These are phyloP conservation scores for Alternaria gaisen DNA, from an alignment of 2,329 filamentous ascomycete genomes.

Conservation along the genomic window DNA sequence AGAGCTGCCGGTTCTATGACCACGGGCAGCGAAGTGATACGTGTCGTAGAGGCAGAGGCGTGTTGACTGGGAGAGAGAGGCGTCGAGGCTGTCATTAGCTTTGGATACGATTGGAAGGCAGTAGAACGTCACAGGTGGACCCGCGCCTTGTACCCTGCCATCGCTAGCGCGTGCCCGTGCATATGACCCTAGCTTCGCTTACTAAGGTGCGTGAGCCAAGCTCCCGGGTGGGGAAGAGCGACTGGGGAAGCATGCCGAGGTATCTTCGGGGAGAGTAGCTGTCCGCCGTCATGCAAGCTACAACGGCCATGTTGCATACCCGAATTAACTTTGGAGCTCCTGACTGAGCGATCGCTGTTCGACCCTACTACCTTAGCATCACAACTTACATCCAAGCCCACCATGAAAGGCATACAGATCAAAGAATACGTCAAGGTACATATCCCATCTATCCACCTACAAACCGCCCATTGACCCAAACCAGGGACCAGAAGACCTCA, in stretches of 20 bases:
- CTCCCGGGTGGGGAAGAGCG: constrained; percentile 8
- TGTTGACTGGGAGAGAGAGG: constrained; percentile 2
- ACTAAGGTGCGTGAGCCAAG: constrained; percentile 9
- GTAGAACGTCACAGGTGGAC: constrained; percentile 37
- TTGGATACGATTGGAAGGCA: constrained; percentile 39
- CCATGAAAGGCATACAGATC: constrained; percentile 79
- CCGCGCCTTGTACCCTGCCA: constrained; percentile 17
- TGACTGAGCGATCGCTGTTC: not conserved
- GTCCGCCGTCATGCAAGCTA: constrained; percentile 4
- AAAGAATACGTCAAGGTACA: constrained; percentile 76
- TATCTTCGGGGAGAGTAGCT: constrained; percentile 16
- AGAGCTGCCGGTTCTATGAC: not conserved
- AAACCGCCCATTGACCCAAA: constrained; percentile 9
- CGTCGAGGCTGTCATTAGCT: constrained; percentile 13
- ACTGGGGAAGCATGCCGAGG: constrained; percentile 17
- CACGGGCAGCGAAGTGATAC: constrained; percentile 12
- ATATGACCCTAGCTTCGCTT: constrained; percentile 12
- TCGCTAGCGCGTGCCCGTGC: constrained; percentile 25
- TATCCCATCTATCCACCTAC: constrained; percentile 12
- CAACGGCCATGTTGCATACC: constrained; percentile 4
- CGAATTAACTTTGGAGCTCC: not conserved
- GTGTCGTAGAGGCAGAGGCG: constrained; percentile 15
- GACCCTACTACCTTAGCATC: no score
- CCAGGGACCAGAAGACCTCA: constrained; percentile 81
- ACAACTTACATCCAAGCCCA: constrained; percentile 1